Percentiles rank a stretch among this genome's conserved stretches.
Conservation (phyloP, 345 rosid genomes). For the Euphorbia lathyris region DNA sequence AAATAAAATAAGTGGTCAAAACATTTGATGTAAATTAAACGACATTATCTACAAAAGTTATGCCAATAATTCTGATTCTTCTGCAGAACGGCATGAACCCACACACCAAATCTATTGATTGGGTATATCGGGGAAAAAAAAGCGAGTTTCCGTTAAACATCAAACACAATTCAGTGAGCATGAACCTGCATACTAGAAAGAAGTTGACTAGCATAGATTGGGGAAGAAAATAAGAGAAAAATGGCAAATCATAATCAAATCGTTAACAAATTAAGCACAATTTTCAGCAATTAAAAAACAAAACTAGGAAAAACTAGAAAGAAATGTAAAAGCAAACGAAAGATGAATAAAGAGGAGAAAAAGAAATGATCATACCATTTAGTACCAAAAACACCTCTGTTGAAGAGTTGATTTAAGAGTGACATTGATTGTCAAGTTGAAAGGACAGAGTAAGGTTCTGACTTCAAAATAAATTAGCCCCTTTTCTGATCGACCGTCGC, state of each 20-base stretch:
- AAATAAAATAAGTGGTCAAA: background rate
- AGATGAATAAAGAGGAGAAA: background rate
- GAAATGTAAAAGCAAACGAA: background rate
- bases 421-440: constrained; percentile 47
- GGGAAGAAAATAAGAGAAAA: background rate
- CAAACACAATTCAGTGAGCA: background rate
- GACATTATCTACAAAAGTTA: background rate
- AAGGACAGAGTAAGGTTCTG: background rate
- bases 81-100: background rate
- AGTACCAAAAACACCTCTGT: constrained; percentile 82
- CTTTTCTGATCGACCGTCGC: background rate
- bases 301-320: background rate
- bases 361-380: constrained; percentile 48
- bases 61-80: background rate
- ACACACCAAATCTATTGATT: constrained; percentile 8
- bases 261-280: background rate
- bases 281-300: too few species aligned
- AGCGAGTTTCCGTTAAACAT: background rate
- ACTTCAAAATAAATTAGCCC: background rate
- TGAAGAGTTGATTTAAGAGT: constrained; percentile 80
- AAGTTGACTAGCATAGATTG: background rate
- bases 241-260: background rate
- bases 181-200: background rate
- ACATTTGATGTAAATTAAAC: background rate
- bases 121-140: background rate